Base-by-base conservation (phyloP, 257 asterid species). In the Linderniella brevidens region DNA sequence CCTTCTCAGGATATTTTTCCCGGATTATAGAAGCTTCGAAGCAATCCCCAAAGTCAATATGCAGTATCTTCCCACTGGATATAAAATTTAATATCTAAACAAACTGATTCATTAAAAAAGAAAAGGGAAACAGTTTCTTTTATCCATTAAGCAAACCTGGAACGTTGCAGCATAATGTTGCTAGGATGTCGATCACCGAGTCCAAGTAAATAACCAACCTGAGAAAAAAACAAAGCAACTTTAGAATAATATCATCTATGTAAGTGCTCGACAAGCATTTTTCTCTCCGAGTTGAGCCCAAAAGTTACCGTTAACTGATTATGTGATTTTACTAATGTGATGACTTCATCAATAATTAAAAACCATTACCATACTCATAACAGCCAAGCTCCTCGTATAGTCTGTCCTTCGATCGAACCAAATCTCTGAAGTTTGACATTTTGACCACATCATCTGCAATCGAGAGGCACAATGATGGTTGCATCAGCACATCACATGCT, bases 21-120 rank as follows among this genome's bases (percentile, higher is more conserved):
- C 43, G 3, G 13, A 10, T 39, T 9, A 39, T 39, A 11, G 43
- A 3, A 1, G 15, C 43, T 13, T 39, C 43, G 43, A 39, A 39
- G 43, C 43, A 39, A 13, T 39, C 43, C 13, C 43, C 43, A 9
- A 39, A 39, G 43, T 39, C 43, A 13, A 39, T 39, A 39, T 39
- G 43, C 13, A 39, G 13, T 11, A 39, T 39, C 43, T 39, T 39
- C 13, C 43, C 43, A 25, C 32, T 25, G 32, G 32, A n/a, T 6
- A 25, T 2, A 25, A 3, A 25, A 25, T 25, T 25, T 25, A 25
- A 25, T 25, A 25, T 25, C 32, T 25, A 25, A n/a, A 25, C 32
- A 3, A 25, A 25, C 32, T 25, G 32, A 25, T 25, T 2, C 3
- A 25, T 25, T 25, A 6, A 2, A 25, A 25, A 25, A 25, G 6